phyloP scores from a whole-genome alignment of 1,284 basidiomycete genomes.

The Tremellales sp. region DNA sequence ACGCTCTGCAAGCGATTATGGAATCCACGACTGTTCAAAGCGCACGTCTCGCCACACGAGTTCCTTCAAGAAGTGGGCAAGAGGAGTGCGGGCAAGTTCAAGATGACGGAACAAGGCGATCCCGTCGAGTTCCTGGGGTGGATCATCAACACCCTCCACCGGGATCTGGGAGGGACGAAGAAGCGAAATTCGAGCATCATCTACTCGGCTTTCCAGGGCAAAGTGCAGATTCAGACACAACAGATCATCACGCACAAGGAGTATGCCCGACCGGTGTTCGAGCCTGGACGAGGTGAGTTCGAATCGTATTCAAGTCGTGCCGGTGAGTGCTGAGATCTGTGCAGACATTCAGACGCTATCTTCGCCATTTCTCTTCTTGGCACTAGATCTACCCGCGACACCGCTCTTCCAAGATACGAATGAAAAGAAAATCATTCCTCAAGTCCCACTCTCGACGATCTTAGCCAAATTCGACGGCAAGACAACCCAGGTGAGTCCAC shows the following conservation, averaged over 20 bases:
- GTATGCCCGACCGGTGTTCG: conserved; percentile 77
- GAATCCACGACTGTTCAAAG: conserved; percentile 94
- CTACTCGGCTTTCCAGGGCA: conserved; percentile 90
- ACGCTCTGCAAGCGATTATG: conserved; percentile 85
- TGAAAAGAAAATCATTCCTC: conserved; percentile 98
- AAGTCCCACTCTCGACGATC: conserved; percentile 85
- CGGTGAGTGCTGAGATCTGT: conserved; percentile 2
- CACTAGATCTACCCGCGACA: conserved; percentile 91
- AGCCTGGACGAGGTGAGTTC: conserved; percentile 76
- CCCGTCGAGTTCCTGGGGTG: conserved; percentile 95
- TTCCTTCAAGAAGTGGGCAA: conserved; percentile 93
- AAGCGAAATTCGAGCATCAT: conserved; percentile 85
- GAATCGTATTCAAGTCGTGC: background rate
- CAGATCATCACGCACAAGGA: conserved; percentile 77
- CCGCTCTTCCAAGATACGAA: conserved; percentile 93
- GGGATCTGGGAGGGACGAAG: conserved; percentile 83
- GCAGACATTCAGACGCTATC: conserved; percentile 78
- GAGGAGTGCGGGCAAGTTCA: conserved; percentile 81
- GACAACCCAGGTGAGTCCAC: conserved; percentile 66
- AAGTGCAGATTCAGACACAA: conserved; percentile 88
- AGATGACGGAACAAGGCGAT: conserved; percentile 88
- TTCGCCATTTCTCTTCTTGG: conserved; percentile 91
- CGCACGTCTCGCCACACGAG: conserved; percentile 96
- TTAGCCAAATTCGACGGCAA: conserved; percentile 94
- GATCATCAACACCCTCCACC: conserved; percentile 89